Percentiles rank a stretch among this genome's conserved stretches.
phyloP scores from a whole-genome alignment of 2,329 filamentous ascomycete genomes.

The Xylariaceae sp. region DNA sequence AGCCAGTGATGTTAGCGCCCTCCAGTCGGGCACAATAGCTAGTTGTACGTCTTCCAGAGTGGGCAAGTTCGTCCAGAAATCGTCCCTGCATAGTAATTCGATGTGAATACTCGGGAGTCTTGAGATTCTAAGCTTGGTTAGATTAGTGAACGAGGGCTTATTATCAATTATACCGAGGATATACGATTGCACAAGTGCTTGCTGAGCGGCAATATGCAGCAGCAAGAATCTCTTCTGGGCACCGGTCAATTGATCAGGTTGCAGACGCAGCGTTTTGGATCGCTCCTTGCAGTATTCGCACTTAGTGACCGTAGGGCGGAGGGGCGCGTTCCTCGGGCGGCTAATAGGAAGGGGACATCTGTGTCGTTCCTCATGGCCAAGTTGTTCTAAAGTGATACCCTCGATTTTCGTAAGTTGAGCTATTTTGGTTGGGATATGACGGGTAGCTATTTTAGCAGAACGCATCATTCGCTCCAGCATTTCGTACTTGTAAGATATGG shows the following conservation, averaged over 20 bases:
- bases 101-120: constrained; percentile 66
- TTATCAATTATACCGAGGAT: constrained; percentile 67
- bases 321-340: neutral
- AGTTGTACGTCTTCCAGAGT: constrained; percentile 58
- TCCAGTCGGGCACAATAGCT: constrained; percentile 68
- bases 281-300: constrained; percentile 1
- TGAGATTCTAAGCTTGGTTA: constrained; percentile 65
- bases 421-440: neutral
- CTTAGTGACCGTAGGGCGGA: neutral
- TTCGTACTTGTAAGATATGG: constrained; percentile 7
- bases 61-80: constrained; percentile 65
- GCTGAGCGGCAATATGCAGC: constrained; percentile 70
- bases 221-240: constrained; percentile 71
- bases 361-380: constrained; percentile 4
- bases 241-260: constrained; percentile 58
- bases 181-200: constrained; percentile 69
- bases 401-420: neutral
- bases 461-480: constrained; percentile 9
- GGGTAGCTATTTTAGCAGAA: neutral
- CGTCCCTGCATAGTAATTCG: constrained; percentile 54
- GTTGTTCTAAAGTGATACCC: neutral
- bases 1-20: constrained; percentile 56
- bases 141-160: constrained; percentile 50
- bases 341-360: constrained; percentile 8
- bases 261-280: constrained; percentile 43